Evolutionary conservation across 1,139 yeast species (phyloP).

Genomic region (Spathaspora sp.): DNA sequence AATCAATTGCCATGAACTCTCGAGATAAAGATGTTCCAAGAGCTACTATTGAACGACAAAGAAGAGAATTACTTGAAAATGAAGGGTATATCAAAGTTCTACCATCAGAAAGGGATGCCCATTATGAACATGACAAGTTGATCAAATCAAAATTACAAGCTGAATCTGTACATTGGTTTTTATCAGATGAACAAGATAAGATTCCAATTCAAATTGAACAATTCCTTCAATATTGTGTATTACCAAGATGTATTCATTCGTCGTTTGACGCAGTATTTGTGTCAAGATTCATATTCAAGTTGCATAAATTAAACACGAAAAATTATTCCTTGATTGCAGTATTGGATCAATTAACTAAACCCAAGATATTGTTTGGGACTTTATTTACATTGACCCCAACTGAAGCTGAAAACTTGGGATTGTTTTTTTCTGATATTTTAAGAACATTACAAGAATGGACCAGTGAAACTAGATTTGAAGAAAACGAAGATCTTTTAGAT

Average conservation of each 20-base stretch:
- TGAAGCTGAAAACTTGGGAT: slow-evolving; percentile 83
- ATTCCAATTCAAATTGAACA: slow-evolving; percentile 9
- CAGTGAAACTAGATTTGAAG: slow-evolving; percentile 20
- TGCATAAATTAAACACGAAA: slow-evolving; percentile 43
- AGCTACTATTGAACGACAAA: slow-evolving; percentile 25
- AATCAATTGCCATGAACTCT: slow-evolving; percentile 27
- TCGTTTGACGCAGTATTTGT: slow-evolving; percentile 81
- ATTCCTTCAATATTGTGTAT: slow-evolving; percentile 62
- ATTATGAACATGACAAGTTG: slow-evolving; percentile 23
- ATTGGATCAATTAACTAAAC: slow-evolving; percentile 50
- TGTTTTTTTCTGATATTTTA: slow-evolving; percentile 64
- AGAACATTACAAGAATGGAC: slow-evolving; percentile 47
- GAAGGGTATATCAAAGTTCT: slow-evolving; percentile 23
- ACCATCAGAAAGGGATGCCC: slow-evolving; percentile 32
- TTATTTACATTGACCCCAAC: slow-evolving; percentile 69
- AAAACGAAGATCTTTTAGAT: slow-evolving; percentile 11
- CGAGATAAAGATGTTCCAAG: slow-evolving; percentile 30
- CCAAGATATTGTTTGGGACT: slow-evolving; percentile 54
- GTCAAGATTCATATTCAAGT: slow-evolving; percentile 57
- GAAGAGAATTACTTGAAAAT: slow-evolving; percentile 27
- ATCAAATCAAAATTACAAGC: slow-evolving; percentile 15
- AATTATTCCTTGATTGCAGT: slow-evolving; percentile 46
- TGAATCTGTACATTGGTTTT: slow-evolving; percentile 27
- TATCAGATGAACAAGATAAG: slow-evolving; percentile 10
- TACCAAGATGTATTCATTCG: slow-evolving; percentile 79